Percentiles rank a stretch among this genome's conserved stretches.
These are phyloP conservation scores for Cryptococcus sp. DNA, from an alignment of 1,284 basidiomycete species.

Conservation along the genomic window DNA sequence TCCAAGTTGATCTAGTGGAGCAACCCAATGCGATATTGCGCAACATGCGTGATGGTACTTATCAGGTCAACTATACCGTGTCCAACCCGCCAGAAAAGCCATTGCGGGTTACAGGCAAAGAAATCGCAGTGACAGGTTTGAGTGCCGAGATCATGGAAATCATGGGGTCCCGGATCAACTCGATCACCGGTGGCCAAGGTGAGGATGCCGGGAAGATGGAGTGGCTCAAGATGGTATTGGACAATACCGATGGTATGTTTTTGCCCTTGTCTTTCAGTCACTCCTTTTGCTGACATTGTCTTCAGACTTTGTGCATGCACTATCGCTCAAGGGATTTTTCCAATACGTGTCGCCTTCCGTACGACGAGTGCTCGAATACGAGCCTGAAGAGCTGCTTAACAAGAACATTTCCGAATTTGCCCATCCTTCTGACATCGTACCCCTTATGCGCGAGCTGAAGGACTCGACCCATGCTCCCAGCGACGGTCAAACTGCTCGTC, in stretches of 20 bases:
- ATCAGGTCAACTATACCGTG: conserved; percentile 61
- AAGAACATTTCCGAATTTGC: conserved; percentile 74
- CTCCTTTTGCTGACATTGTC: conserved; percentile 2
- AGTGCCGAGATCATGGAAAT: conserved; percentile 40
- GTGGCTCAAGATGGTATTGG: conserved; percentile 64
- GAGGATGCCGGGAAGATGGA: conserved; percentile 49
- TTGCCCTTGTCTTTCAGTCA: neutral
- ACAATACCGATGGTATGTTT: conserved; percentile 56
- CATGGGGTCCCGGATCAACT: conserved; percentile 31
- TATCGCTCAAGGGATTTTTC: conserved; percentile 91
- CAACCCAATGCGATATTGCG: conserved; percentile 81
- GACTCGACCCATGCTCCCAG: conserved; percentile 60
- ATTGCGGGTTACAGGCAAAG: conserved; percentile 23
- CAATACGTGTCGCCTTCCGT: conserved; percentile 88
- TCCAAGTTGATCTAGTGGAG: conserved; percentile 84
- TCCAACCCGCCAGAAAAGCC: conserved; percentile 43
- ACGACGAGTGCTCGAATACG: conserved; percentile 71
- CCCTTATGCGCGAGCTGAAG: conserved; percentile 89
- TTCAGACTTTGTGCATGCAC: conserved; percentile 82
- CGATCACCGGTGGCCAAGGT: conserved; percentile 21
- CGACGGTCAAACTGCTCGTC: conserved; percentile 43
- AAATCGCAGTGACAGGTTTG: conserved; percentile 25
- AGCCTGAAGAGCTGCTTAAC: conserved; percentile 77
- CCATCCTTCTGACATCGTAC: conserved; percentile 85
- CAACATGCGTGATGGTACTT: conserved; percentile 72